A percentile compares a stretch with the other conserved stretches of the same genome.
phyloP scores from a whole-genome alignment of 2,329 filamentous ascomycete species.

The Hypoxylon sp. region DNA sequence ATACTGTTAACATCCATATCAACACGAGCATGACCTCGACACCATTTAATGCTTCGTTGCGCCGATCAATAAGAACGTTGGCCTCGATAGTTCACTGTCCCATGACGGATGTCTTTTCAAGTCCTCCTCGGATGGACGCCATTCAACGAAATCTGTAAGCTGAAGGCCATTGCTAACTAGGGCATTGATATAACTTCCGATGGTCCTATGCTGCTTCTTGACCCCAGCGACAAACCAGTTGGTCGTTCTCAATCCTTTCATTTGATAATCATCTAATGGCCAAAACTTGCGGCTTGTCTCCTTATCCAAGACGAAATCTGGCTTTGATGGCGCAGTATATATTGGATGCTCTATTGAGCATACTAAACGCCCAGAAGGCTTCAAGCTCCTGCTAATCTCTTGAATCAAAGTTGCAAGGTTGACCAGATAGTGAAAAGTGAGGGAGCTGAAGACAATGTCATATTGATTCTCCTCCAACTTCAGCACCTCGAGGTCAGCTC shows the following conservation, averaged over 20 bases:
- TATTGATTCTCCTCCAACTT: slow-evolving; percentile 50
- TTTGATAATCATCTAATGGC: slow-evolving; percentile 60
- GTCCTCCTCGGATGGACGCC: slow-evolving; percentile 49
- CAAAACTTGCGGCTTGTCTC: slow-evolving; percentile 56
- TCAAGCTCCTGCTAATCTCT: slow-evolving; percentile 54
- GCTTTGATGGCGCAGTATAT: slow-evolving; percentile 59
- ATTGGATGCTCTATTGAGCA: slow-evolving; percentile 66
- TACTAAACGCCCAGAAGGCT: slow-evolving; percentile 57
- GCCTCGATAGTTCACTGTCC: slow-evolving; percentile 42
- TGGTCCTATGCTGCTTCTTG: slow-evolving; percentile 63
- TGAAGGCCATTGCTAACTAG: slow-evolving; percentile 57
- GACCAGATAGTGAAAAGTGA: slow-evolving; percentile 60
- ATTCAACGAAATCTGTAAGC: slow-evolving; percentile 59
- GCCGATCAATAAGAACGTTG: slow-evolving; percentile 47
- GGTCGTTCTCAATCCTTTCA: slow-evolving; percentile 59
- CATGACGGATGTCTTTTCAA: slow-evolving; percentile 33
- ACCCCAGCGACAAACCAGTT: slow-evolving; percentile 61
- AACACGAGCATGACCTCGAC: no score
- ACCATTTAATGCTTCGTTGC: slow-evolving; percentile 28
- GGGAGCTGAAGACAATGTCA: slow-evolving; percentile 59
- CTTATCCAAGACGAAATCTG: slow-evolving; percentile 51
- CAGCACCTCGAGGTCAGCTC: slow-evolving; percentile 56
- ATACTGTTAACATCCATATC: no score
- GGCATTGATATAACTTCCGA: slow-evolving; percentile 59
- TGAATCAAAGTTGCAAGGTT: slow-evolving; percentile 54